Percentiles rank a stretch among this genome's conserved stretches.
phyloP scores from a whole-genome alignment of 1,284 basidiomycete genomes.

The Macrocystidia cucumis region DNA sequence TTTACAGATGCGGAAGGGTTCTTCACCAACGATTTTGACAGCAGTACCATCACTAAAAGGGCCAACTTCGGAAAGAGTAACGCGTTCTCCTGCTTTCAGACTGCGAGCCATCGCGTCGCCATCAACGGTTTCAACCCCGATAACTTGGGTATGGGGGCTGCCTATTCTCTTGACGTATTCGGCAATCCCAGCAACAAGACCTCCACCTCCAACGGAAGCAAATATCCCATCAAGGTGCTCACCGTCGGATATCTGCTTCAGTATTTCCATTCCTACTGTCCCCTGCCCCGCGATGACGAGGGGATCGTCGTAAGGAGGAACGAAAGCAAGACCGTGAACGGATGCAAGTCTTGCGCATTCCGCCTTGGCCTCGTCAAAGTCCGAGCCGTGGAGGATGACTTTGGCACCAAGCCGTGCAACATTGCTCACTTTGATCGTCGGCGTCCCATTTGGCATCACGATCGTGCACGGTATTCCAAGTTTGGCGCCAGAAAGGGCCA shows the following conservation, averaged over 20 bases:
- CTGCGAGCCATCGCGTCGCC: constrained; percentile 90
- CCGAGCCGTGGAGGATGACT: constrained; percentile 85
- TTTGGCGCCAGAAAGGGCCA: constrained; percentile 86
- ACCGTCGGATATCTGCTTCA: constrained; percentile 76
- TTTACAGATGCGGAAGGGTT: constrained; percentile 90
- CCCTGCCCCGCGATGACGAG: constrained; percentile 97
- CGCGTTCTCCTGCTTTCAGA: constrained; percentile 69
- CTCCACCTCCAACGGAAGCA: constrained; percentile 89
- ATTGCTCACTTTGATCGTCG: constrained; percentile 93
- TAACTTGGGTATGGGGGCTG: constrained; percentile 74
- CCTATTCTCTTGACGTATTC: constrained; percentile 95
- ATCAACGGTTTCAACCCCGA: constrained; percentile 94
- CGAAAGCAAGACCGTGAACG: constrained; percentile 77
- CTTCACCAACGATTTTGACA: constrained; percentile 93
- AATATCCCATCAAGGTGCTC: constrained; percentile 85
- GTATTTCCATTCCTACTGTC: constrained; percentile 91
- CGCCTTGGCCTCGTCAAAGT: constrained; percentile 95
- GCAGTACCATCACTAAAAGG: constrained; percentile 99
- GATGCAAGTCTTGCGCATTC: constrained; percentile 87
- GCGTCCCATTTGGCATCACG: constrained; percentile 96
- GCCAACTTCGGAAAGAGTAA: constrained; percentile 86
- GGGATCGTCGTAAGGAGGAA: constrained; percentile 98
- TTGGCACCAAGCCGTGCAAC: constrained; percentile 92
- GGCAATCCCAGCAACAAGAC: constrained; percentile 82
- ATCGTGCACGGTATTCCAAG: constrained; percentile 94